These are phyloP conservation scores for Populus hybrid DNA, from an alignment of 441 rosid species.

Conservation along the genomic window DNA sequence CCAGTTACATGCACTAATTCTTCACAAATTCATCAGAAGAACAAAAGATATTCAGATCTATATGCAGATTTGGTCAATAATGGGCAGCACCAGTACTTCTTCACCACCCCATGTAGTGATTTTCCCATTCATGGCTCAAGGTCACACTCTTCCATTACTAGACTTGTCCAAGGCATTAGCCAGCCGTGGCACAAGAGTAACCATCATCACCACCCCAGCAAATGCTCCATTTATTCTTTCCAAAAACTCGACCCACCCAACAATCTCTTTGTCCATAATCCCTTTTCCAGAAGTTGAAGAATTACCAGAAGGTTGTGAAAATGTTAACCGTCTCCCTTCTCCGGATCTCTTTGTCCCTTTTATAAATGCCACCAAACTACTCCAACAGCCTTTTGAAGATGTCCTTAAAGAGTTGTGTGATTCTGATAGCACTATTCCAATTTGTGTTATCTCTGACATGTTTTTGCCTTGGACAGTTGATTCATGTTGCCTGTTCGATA, in stretches of 20 bases:
- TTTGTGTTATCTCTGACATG: conserved; percentile 28
- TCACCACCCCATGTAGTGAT: conserved; percentile 19
- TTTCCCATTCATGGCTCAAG: conserved; percentile 39
- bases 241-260: neutral
- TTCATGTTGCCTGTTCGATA: conserved; percentile 11
- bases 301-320: conserved; percentile 27
- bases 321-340: conserved; percentile 24
- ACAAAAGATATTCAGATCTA: neutral
- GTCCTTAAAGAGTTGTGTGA: conserved; percentile 18
- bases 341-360: conserved; percentile 17
- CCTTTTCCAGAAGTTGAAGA: conserved; percentile 21
- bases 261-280: conserved; percentile 22
- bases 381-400: conserved; percentile 26
- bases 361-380: conserved; percentile 17
- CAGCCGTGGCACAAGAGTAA: conserved; percentile 11
- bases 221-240: conserved; percentile 26
- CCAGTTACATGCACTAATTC: neutral
- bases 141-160: conserved; percentile 9
- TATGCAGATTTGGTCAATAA: neutral
- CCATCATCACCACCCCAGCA: conserved; percentile 27
- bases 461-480: conserved; percentile 31
- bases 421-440: conserved; percentile 1
- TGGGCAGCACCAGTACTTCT: neutral
- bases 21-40: neutral
- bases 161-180: conserved; percentile 30